Conservation (phyloP, 192 early-diverging fungal genomes). For the Gaertneriomyces sp. region DNA sequence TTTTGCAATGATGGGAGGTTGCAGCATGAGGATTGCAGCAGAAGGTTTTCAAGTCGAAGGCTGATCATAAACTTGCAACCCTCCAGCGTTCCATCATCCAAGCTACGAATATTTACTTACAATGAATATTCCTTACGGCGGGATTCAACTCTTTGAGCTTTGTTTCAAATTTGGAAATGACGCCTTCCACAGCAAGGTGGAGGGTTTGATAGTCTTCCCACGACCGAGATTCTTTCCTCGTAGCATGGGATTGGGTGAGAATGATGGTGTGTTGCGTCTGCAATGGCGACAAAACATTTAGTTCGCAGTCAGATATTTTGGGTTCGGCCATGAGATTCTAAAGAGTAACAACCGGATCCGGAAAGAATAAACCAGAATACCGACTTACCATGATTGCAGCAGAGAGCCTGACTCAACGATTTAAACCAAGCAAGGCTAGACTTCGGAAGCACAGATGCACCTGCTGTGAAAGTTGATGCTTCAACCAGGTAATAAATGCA, state of each 20-base stretch:
- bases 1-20: not conserved
- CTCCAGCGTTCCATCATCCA: not conserved
- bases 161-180: slow-evolving; percentile 20
- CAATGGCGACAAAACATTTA: not conserved
- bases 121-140: slow-evolving; percentile 22
- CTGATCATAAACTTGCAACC: not conserved
- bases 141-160: slow-evolving; percentile 25
- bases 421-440: no score
- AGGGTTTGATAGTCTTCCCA: slow-evolving; percentile 3
- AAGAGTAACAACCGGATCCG: no score
- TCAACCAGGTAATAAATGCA: no score
- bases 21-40: not conserved
- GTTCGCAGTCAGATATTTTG: no score
- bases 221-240: not conserved
- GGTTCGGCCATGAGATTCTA: no score
- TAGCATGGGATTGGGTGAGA: not conserved
- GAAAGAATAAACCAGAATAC: no score
- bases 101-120: slow-evolving; percentile 8
- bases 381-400: no score
- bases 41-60: not conserved
- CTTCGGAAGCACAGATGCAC: no score
- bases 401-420: no score
- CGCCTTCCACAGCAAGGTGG: slow-evolving; percentile 2
- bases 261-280: slow-evolving; percentile 10
- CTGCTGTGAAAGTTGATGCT: no score